Evolutionary conservation across 2,329 filamentous ascomycete species (phyloP).

Genomic region (Beauveria asiatica): DNA sequence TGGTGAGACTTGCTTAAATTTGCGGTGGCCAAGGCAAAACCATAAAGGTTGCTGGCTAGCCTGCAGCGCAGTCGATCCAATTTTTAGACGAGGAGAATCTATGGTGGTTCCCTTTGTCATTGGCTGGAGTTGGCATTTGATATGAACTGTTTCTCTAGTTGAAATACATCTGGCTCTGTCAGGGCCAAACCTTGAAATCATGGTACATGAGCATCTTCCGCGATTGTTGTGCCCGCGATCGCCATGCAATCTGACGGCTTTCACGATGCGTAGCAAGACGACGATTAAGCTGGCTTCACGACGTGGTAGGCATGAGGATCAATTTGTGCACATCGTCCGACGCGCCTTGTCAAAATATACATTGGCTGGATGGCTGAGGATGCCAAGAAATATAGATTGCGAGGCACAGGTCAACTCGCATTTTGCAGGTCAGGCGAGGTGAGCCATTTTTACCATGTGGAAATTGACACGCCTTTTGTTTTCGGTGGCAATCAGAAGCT

Average conservation of each 20-base stretch:
- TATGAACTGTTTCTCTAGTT: conserved; percentile 10
- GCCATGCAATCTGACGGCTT: background rate
- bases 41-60: background rate
- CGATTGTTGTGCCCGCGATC: background rate
- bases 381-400: background rate
- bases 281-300: background rate
- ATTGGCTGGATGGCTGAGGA: background rate
- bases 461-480: background rate
- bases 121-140: conserved; percentile 17
- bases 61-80: background rate
- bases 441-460: background rate
- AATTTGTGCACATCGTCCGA: background rate
- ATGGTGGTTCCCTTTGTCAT: conserved; percentile 12
- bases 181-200: background rate
- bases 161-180: conserved; percentile 4
- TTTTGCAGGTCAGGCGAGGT: background rate
- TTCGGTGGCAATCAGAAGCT: background rate
- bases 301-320: background rate
- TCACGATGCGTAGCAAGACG: background rate
- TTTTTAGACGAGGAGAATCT: conserved; percentile 6
- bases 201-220: background rate
- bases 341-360: background rate
- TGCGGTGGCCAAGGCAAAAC: background rate
- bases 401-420: background rate
- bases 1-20: background rate